phyloP scores from a whole-genome alignment of 108 stramenopile species.

The Mediolabrus comicus region DNA sequence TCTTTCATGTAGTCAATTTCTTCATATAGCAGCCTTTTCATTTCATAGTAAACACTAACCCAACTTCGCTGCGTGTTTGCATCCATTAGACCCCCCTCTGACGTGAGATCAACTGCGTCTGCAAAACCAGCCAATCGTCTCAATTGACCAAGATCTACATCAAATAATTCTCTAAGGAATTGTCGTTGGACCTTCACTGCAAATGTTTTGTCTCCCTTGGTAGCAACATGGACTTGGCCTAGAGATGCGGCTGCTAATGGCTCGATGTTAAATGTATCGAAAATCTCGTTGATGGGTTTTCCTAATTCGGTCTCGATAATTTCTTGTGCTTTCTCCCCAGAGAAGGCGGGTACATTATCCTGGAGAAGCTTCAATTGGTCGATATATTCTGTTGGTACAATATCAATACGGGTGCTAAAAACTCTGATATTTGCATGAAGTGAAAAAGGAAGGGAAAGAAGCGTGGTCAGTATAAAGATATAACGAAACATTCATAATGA shows the following conservation, averaged over 20 bases:
- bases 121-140: conserved; percentile 90
- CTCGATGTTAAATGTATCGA: conserved; percentile 77
- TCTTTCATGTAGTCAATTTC: conserved; percentile 96
- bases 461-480: too few species aligned
- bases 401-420: conserved; percentile 93
- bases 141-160: conserved; percentile 92
- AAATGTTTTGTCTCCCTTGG: conserved; percentile 72
- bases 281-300: conserved; percentile 80
- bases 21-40: conserved; percentile 90
- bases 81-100: conserved; percentile 88
- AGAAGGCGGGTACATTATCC: conserved; percentile 95
- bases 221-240: conserved; percentile 96
- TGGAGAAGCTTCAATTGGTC: conserved; percentile 90
- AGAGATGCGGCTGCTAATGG: conserved; percentile 90
- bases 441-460: conserved; percentile 24
- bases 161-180: conserved; percentile 89
- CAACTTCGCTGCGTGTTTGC: conserved; percentile 88
- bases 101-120: conserved; percentile 91
- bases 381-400: conserved; percentile 95
- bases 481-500: not conserved
- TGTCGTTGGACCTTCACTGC: conserved; percentile 96
- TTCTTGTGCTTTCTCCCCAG: conserved; percentile 77
- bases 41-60: conserved; percentile 93
- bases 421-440: conserved; percentile 93
- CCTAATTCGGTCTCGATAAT: conserved; percentile 94